These are phyloP conservation scores for Backusella westeae DNA, from an alignment of 192 early-diverging fungal genomes.

Conservation along the genomic window DNA sequence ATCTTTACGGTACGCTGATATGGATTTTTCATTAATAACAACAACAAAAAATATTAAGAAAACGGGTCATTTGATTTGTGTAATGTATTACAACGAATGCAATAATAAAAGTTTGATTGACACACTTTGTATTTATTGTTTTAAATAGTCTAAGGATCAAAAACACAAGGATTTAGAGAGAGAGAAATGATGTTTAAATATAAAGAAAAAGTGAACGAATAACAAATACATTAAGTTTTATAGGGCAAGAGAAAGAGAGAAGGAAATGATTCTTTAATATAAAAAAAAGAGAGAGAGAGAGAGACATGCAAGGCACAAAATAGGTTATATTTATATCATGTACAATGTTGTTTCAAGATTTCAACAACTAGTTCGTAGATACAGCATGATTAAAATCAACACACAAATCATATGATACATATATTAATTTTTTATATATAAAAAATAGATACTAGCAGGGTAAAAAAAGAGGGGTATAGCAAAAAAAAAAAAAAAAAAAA, in stretches of 20 bases:
- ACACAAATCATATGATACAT: not conserved
- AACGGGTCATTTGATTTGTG: not conserved
- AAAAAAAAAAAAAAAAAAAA: constrained; percentile 3
- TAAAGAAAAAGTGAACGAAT: not conserved
- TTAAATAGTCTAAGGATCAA: not conserved
- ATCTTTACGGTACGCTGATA: not conserved
- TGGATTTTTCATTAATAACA: not conserved
- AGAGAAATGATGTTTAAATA: not conserved
- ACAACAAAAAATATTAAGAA: not conserved
- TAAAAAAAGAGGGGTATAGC: not conserved
- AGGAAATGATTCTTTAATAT: not conserved
- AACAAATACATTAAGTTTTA: not conserved
- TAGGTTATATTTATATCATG: not conserved
- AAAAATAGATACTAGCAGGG: not conserved
- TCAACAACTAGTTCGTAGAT: not conserved
- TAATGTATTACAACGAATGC: not conserved
- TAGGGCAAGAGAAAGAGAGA: not conserved
- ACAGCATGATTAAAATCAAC: not conserved
- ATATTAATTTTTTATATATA: constrained; percentile 8
- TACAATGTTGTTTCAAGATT: not conserved
- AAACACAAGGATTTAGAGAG: not conserved
- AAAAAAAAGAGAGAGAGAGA: not conserved
- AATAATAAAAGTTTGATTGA: not conserved
- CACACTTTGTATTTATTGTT: not conserved
- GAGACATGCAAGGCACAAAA: not conserved